phyloP scores from a whole-genome alignment of 257 asterid species.

The Nicotiana undulata region DNA sequence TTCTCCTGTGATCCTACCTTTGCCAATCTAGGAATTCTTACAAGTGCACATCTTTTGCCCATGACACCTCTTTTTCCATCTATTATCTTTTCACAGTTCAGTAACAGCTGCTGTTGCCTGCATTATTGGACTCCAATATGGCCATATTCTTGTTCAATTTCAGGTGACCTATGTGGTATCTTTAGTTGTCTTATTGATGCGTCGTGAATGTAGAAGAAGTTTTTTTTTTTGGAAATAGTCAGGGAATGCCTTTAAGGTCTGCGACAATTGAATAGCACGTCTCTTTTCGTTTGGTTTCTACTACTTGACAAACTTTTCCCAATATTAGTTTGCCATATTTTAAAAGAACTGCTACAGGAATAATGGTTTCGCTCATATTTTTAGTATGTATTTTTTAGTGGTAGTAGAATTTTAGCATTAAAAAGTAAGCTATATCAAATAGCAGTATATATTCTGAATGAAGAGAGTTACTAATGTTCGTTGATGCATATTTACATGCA shows the following conservation, averaged over 20 bases:
- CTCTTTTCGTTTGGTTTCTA: neutral
- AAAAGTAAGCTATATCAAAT: neutral
- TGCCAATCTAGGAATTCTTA: neutral
- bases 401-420: neutral
- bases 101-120: conserved; percentile 60
- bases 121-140: conserved; percentile 75
- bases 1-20: too few relatives aligned
- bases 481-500: neutral
- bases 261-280: neutral
- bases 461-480: neutral
- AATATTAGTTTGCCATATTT: neutral
- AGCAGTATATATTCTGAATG: neutral
- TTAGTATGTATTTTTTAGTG: too few relatives aligned
- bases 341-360: neutral
- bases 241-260: neutral
- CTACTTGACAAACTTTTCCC: neutral
- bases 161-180: conserved; percentile 32
- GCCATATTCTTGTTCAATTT: conserved; percentile 56
- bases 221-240: neutral
- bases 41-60: neutral
- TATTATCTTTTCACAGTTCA: conserved; percentile 35
- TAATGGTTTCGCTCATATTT: neutral
- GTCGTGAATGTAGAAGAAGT: neutral
- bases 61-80: neutral
- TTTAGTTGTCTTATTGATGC: neutral